A percentile compares a stretch with the other conserved stretches of the same genome.
Conservation (phyloP, 2,329 filamentous ascomycete species). For the Eutypa lata region DNA sequence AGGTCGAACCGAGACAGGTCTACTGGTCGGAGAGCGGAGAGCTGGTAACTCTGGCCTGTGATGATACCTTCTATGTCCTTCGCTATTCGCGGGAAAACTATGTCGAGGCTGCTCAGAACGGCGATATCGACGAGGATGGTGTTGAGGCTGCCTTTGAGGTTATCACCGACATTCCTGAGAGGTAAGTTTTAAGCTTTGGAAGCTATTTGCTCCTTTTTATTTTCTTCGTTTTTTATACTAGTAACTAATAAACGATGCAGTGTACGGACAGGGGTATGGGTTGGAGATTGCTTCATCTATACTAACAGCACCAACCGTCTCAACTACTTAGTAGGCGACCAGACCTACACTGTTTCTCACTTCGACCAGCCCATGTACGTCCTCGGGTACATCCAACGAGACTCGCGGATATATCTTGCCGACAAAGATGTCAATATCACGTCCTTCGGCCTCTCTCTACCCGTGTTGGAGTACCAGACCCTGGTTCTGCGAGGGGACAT, state of each 20-base stretch:
- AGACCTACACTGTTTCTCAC: conserved; percentile 95
- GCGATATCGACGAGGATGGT: conserved; percentile 82
- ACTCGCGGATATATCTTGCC: conserved; percentile 90
- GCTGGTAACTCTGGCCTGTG: conserved; percentile 86
- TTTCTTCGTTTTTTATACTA: neutral
- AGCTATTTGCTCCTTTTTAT: neutral
- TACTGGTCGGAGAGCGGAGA: conserved; percentile 99
- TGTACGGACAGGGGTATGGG: conserved; percentile 93
- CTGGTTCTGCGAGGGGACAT: conserved; percentile 90
- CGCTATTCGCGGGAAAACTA: conserved; percentile 90
- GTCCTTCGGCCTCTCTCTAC: conserved; percentile 85
- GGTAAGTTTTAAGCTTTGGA: conserved; percentile 42
- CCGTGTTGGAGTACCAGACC: conserved; percentile 95
- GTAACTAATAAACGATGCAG: conserved; percentile 39
- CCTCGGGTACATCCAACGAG: conserved; percentile 89
- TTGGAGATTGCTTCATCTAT: conserved; percentile 98
- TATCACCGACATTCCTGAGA: conserved; percentile 92
- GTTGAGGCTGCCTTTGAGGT: conserved; percentile 96
- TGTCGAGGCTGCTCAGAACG: conserved; percentile 75
- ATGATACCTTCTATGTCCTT: conserved; percentile 92
- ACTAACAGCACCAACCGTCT: conserved; percentile 94
- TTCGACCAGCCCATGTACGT: conserved; percentile 96
- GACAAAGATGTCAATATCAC: conserved; percentile 94
- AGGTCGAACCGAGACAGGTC: conserved; percentile 69
- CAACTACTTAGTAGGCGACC: conserved; percentile 96